phyloP scores from a whole-genome alignment of 2,329 filamentous ascomycete genomes.

The Phyllosticta citribraziliensis region DNA sequence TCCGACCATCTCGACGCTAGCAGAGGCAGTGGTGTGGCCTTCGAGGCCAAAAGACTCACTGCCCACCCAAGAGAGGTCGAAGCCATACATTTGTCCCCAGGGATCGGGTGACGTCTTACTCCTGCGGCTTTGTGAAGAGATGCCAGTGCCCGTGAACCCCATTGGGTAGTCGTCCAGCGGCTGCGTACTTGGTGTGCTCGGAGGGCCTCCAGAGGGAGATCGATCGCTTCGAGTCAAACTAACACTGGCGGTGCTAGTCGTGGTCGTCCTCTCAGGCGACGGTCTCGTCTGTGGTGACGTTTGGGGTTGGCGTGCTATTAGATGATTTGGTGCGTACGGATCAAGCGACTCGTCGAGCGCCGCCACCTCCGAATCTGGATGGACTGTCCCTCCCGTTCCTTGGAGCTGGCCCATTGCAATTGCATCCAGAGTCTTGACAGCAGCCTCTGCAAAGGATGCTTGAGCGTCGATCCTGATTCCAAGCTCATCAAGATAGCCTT shows the following conservation, averaged over 20 bases:
- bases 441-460: conserved; percentile 50
- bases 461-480: conserved; percentile 53
- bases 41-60: conserved; percentile 12
- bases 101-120: neutral
- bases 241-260: neutral
- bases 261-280: neutral
- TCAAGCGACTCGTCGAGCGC: conserved; percentile 4
- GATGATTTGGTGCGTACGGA: conserved; percentile 7
- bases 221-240: neutral
- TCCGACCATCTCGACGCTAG: conserved; percentile 1
- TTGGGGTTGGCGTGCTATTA: neutral
- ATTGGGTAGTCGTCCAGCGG: neutral
- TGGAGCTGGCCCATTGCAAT: neutral
- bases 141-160: neutral
- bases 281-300: neutral
- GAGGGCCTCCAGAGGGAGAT: neutral
- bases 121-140: neutral
- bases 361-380: conserved; percentile 5
- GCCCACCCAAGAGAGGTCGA: conserved; percentile 2
- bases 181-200: neutral
- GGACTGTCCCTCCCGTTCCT: neutral
- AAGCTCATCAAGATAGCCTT: conserved; percentile 57
- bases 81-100: conserved; percentile 8
- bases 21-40: neutral
- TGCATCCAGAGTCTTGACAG: conserved; percentile 30